Evolutionary conservation across 306 rosid genomes (phyloP).

Genomic region (Malus orientalis): DNA sequence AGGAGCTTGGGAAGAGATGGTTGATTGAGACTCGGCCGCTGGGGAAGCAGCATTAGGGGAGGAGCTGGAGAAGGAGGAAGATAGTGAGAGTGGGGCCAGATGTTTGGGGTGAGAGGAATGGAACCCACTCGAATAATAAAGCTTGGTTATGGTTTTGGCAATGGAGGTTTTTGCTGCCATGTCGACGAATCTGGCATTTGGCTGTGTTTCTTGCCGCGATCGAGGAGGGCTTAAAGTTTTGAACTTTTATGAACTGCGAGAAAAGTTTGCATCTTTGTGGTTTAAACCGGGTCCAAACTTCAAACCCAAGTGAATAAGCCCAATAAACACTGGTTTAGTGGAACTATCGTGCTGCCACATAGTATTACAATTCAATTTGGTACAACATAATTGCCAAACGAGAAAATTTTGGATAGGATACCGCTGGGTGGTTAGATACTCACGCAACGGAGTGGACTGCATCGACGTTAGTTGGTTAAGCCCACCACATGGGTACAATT

Average conservation of each 20-base stretch:
- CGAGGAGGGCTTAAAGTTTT: neutral
- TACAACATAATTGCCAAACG: no score
- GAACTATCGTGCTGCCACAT: neutral
- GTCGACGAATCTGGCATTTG: constrained; percentile 4
- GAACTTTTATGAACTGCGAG: neutral
- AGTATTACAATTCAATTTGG: no score
- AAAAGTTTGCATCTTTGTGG: neutral
- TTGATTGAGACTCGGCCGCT: constrained; percentile 24
- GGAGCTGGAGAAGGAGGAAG: constrained; percentile 29
- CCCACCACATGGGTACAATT: no score
- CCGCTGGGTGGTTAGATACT: no score
- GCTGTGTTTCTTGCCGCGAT: neutral
- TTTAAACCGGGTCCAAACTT: neutral
- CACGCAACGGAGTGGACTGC: no score
- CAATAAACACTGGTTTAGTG: neutral
- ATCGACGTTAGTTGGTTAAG: no score
- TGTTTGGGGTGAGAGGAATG: constrained; percentile 5
- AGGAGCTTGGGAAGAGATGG: constrained; percentile 39
- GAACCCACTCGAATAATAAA: constrained; percentile 24
- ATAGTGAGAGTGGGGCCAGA: neutral
- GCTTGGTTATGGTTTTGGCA: constrained; percentile 32
- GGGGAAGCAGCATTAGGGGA: constrained; percentile 31
- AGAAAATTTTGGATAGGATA: no score
- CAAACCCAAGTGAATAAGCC: neutral
- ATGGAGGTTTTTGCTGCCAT: constrained; percentile 38